phyloP scores from a whole-genome alignment of 1,284 basidiomycete species.

The Cryptococcus amylolentus region DNA sequence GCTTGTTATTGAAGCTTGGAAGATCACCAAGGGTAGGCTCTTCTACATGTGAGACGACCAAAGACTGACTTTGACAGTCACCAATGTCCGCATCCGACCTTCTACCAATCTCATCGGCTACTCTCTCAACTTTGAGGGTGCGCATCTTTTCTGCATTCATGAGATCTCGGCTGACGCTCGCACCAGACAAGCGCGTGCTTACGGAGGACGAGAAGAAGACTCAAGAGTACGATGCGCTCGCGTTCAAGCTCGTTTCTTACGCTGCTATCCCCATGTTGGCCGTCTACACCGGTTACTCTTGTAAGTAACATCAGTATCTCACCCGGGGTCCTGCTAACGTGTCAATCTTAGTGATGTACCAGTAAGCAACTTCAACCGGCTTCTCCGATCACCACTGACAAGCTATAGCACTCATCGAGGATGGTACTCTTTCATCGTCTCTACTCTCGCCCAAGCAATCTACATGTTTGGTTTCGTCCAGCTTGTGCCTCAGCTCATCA shows the following conservation, averaged over 20 bases:
- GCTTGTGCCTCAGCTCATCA: constrained; percentile 78
- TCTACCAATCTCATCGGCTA: constrained; percentile 69
- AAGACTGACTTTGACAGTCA: constrained; percentile 59
- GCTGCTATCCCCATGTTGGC: constrained; percentile 77
- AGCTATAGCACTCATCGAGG: constrained; percentile 67
- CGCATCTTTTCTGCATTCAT: constrained; percentile 13
- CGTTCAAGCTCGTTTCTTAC: constrained; percentile 71
- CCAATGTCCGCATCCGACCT: constrained; percentile 69
- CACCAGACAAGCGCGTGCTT: constrained; percentile 81
- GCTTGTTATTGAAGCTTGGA: constrained; percentile 92
- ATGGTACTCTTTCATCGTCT: constrained; percentile 93
- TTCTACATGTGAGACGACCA: neutral
- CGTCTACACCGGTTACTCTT: constrained; percentile 85
- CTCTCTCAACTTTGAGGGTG: constrained; percentile 73
- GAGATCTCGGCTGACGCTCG: constrained; percentile 10
- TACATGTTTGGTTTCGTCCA: constrained; percentile 94
- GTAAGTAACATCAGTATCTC: constrained; percentile 18
- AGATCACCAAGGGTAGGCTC: constrained; percentile 62
- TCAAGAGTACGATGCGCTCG: constrained; percentile 69
- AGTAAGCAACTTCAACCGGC: constrained; percentile 36
- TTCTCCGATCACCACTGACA: neutral
- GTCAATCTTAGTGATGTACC: constrained; percentile 60
- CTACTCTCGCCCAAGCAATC: constrained; percentile 53
- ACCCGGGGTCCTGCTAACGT: neutral
- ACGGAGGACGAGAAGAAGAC: constrained; percentile 94